These are phyloP conservation scores for Aegilops speltoides DNA, from an alignment of 176 grass and related monocot genomes.

Conservation along the genomic window DNA sequence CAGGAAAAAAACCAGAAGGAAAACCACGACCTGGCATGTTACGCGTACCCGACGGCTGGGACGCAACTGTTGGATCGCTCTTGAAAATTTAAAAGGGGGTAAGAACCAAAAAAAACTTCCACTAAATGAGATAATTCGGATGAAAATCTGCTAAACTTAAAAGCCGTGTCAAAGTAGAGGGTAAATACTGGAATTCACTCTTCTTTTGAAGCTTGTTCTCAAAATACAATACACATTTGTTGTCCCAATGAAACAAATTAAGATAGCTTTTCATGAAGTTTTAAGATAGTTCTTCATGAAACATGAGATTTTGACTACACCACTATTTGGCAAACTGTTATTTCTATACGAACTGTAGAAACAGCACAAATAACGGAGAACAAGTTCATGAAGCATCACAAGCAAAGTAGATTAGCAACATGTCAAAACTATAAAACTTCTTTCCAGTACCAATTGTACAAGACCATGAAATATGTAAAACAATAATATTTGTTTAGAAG, in stretches of 20 bases:
- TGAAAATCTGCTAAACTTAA: too few relatives aligned
- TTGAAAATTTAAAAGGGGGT: too few relatives aligned
- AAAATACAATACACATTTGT: constrained; percentile 1
- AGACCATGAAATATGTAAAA: not conserved
- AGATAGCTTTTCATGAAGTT: not conserved
- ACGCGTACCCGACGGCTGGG: too few relatives aligned
- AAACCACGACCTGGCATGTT: too few relatives aligned
- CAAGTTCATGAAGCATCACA: not conserved
- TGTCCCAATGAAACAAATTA: not conserved
- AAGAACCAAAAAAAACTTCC: too few relatives aligned
- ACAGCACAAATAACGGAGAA: not conserved
- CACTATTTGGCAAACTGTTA: not conserved
- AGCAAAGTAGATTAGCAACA: not conserved
- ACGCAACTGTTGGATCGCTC: too few relatives aligned
- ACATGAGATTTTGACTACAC: not conserved
- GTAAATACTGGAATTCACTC: too few relatives aligned
- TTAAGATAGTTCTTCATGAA: constrained; percentile 1
- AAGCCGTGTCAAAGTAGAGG: too few relatives aligned
- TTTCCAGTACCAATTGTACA: not conserved
- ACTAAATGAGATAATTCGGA: too few relatives aligned
- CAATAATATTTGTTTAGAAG: constrained; percentile 13
- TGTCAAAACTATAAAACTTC: not conserved
- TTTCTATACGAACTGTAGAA: not conserved
- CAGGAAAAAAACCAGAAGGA: too few relatives aligned
- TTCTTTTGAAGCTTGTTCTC: not conserved